Conservation (phyloP, 371 early-diverging fungal genomes). For the Mortierella sp. region DNA sequence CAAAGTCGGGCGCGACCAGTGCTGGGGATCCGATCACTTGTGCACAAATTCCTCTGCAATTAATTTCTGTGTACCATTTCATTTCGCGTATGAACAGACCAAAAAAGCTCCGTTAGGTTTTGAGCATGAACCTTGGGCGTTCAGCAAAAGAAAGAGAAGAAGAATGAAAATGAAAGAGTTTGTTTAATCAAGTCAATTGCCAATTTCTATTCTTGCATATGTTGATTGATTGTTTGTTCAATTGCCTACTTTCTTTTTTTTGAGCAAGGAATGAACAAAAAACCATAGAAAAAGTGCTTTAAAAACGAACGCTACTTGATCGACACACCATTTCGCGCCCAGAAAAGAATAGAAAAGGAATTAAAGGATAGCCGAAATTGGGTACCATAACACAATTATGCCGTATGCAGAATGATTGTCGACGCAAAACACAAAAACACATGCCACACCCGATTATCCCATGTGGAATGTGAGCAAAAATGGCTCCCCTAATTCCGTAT, state of each 20-base stretch:
- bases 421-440: background rate
- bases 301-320: background rate
- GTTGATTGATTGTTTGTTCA: background rate
- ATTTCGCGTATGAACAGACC: background rate
- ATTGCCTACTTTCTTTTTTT: background rate
- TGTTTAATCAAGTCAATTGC: background rate
- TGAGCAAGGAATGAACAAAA: background rate
- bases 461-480: too few species aligned
- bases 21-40: background rate
- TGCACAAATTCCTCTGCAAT: background rate
- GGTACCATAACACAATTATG: background rate
- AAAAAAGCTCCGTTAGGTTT: background rate
- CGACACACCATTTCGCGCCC: background rate
- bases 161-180: background rate
- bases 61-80: constrained; percentile 9
- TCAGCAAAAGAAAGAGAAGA: background rate
- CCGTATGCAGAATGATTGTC: constrained; percentile 1
- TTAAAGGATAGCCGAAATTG: background rate
- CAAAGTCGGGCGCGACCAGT: background rate
- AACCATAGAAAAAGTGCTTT: background rate
- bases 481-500: too few species aligned
- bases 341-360: background rate
- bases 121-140: background rate
- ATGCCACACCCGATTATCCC: too few species aligned
- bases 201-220: too few species aligned